Evolutionary conservation across 345 rosid species (phyloP).

Genomic region (Turritis glabra): DNA sequence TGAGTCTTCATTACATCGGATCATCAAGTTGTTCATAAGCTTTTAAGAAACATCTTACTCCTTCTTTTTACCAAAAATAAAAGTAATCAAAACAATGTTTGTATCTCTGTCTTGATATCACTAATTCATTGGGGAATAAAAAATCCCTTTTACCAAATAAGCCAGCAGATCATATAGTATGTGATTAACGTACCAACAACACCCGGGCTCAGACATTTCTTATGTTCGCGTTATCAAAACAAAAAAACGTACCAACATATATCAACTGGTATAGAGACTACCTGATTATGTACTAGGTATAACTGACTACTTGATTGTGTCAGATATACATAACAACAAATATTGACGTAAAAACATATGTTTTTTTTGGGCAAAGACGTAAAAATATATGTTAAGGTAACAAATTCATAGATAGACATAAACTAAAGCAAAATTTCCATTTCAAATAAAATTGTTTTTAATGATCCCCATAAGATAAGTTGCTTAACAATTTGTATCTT

Average conservation of each 20-base stretch:
- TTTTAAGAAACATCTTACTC: background rate
- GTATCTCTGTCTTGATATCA: background rate
- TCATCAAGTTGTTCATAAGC: slow-evolving; percentile 4
- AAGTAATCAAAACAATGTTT: background rate
- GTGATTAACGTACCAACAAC: background rate
- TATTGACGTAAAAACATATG: background rate
- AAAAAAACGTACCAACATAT: no score
- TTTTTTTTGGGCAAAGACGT: no score
- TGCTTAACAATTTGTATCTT: background rate
- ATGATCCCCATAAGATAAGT: background rate
- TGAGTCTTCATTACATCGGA: slow-evolving; percentile 22
- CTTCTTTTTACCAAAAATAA: background rate
- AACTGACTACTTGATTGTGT: background rate
- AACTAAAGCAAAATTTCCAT: background rate
- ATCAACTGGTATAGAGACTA: background rate
- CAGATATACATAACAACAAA: background rate
- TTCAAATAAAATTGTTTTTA: background rate
- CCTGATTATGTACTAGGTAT: background rate
- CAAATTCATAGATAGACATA: background rate
- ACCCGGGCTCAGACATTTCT: no score
- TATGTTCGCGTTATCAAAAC: no score
- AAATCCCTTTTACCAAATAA: background rate
- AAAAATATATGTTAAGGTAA: no score
- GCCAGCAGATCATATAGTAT: background rate
- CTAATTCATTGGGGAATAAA: background rate